Evolutionary conservation across 768 basidiomycete genomes (phyloP).

Genomic region (Termitomyces sp.): DNA sequence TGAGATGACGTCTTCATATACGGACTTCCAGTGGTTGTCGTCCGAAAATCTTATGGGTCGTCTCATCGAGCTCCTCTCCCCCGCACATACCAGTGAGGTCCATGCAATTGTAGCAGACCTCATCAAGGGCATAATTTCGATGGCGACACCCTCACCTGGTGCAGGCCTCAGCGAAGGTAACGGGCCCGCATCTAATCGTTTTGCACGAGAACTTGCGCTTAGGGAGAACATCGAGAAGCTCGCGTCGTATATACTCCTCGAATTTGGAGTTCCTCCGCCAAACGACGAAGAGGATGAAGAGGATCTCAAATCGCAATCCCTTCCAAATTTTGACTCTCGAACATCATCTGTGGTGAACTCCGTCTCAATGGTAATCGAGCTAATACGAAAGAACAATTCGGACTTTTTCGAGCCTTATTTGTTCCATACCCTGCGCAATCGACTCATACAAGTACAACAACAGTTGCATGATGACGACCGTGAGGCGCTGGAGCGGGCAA

Average conservation of each 20-base stretch:
- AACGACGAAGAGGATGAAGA: slow-evolving; percentile 22
- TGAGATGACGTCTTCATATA: slow-evolving; percentile 12
- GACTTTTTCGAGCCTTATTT: slow-evolving; percentile 98
- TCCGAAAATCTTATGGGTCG: slow-evolving; percentile 79
- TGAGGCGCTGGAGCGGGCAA: slow-evolving; percentile 66
- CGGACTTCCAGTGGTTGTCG: slow-evolving; percentile 73
- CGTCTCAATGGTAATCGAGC: slow-evolving; percentile 86
- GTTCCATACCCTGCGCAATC: slow-evolving; percentile 90
- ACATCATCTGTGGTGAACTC: slow-evolving; percentile 84
- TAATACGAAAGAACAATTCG: slow-evolving; percentile 96
- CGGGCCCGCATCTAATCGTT: slow-evolving; percentile 77
- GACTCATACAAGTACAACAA: slow-evolving; percentile 86
- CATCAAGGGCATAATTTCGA: slow-evolving; percentile 91
- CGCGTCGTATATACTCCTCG: slow-evolving; percentile 72
- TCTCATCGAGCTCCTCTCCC: slow-evolving; percentile 81
- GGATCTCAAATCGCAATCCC: slow-evolving; percentile 17
- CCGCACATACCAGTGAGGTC: slow-evolving; percentile 67
- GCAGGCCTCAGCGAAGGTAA: slow-evolving; percentile 71
- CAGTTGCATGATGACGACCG: slow-evolving; percentile 62
- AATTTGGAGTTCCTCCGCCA: slow-evolving; percentile 41
- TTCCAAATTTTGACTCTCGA: slow-evolving; percentile 48
- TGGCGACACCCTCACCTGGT: slow-evolving; percentile 85
- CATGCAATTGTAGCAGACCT: slow-evolving; percentile 89
- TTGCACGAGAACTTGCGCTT: slow-evolving; percentile 85
- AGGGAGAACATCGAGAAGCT: slow-evolving; percentile 69